These are phyloP conservation scores for Neoarthrinium moseri DNA, from an alignment of 2,329 filamentous ascomycete genomes.

Conservation along the genomic window DNA sequence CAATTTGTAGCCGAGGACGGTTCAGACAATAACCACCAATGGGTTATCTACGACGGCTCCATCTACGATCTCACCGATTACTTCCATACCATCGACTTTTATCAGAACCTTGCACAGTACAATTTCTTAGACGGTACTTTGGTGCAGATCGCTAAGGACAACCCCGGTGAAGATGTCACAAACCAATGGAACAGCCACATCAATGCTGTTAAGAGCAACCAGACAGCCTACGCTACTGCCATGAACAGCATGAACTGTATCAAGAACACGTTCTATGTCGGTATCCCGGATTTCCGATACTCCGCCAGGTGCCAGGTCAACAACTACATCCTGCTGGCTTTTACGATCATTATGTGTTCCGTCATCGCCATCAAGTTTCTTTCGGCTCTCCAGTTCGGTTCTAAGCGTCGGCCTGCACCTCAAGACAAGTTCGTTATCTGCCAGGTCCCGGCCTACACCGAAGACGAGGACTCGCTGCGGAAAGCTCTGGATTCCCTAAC, in stretches of 20 bases:
- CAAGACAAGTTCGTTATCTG: constrained; percentile 99
- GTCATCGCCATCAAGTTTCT: constrained; percentile 89
- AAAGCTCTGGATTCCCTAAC: constrained; percentile 94
- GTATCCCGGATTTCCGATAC: constrained; percentile 81
- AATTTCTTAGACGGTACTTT: constrained; percentile 71
- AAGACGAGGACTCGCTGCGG: constrained; percentile 91
- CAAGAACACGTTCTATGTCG: constrained; percentile 78
- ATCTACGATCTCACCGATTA: constrained; percentile 94
- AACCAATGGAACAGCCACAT: constrained; percentile 58
- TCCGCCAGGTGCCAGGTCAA: constrained; percentile 77
- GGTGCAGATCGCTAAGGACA: constrained; percentile 66
- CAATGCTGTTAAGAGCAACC: constrained; percentile 45
- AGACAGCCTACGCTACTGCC: constrained; percentile 49
- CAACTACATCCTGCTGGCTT: constrained; percentile 85
- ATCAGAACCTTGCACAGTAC: constrained; percentile 57
- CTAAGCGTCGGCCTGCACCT: constrained; percentile 81
- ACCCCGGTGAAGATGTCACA: constrained; percentile 79
- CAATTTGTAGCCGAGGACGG: constrained; percentile 64
- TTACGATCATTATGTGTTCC: constrained; percentile 77
- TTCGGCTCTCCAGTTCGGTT: constrained; percentile 88
- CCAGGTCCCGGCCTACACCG: constrained; percentile 95
- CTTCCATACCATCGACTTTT: constrained; percentile 68
- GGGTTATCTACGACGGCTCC: constrained; percentile 74
- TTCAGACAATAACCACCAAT: constrained; percentile 64
- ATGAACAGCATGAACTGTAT: constrained; percentile 75